Conservation (phyloP, 2,329 filamentous ascomycete species). For the Stagonosporopsis chrysanthemi region DNA sequence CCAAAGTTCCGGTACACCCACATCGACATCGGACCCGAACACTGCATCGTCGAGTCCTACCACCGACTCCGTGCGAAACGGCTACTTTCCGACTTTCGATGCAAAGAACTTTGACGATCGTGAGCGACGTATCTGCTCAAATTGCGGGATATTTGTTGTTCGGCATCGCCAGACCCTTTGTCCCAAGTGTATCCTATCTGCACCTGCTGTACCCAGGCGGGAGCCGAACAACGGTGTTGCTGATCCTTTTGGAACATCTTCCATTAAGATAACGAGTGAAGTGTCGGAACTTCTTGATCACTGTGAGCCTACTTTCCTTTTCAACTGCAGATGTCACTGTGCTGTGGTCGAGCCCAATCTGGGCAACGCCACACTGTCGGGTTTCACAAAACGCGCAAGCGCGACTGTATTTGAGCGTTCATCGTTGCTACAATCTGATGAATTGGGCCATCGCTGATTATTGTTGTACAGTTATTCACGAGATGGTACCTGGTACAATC, state of each 20-base stretch:
- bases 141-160: constrained; percentile 42
- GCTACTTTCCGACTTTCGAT: constrained; percentile 31
- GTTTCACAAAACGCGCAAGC: not conserved
- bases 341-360: not conserved
- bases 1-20: constrained; percentile 39
- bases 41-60: constrained; percentile 45
- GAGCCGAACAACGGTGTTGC: constrained; percentile 39
- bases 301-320: constrained; percentile 41
- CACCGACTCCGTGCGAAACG: constrained; percentile 21
- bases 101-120: constrained; percentile 22
- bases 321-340: not conserved
- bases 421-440: not conserved
- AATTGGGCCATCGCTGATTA: constrained; percentile 25
- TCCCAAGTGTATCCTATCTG: constrained; percentile 37
- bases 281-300: constrained; percentile 46
- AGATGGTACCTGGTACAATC: constrained; percentile 49
- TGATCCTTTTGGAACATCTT: constrained; percentile 44
- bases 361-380: not conserved
- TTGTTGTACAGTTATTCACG: constrained; percentile 35
- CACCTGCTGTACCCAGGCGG: constrained; percentile 26
- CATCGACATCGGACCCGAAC: constrained; percentile 36
- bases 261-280: constrained; percentile 36
- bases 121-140: constrained; percentile 36
- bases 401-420: not conserved
- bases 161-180: constrained; percentile 42